Evolutionary conservation across 192 early-diverging fungal genomes (phyloP).

Genomic region (Rhizoclosmatium sp.): DNA sequence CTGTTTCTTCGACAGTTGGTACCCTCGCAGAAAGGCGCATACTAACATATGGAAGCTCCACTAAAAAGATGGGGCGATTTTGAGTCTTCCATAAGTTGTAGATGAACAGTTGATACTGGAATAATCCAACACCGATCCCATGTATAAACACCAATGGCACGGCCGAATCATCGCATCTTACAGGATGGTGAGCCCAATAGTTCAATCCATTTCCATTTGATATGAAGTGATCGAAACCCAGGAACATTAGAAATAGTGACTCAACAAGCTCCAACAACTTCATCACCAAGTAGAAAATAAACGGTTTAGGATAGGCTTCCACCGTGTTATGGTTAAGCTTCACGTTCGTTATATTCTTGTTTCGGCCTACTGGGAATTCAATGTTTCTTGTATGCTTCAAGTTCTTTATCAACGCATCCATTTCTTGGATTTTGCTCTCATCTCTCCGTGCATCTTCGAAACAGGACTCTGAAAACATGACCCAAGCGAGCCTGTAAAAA

Average conservation of each 20-base stretch:
- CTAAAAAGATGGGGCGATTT: constrained; percentile 21
- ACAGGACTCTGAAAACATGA: background rate
- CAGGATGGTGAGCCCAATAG: background rate
- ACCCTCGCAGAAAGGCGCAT: constrained; percentile 63
- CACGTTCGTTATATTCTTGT: background rate
- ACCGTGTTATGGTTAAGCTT: constrained; percentile 28
- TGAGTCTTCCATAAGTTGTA: background rate
- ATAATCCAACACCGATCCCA: constrained; percentile 30
- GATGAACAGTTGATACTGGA: constrained; percentile 21
- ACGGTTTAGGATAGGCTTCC: constrained; percentile 34
- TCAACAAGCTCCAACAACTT: background rate
- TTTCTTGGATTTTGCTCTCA: background rate
- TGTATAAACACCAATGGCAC: constrained; percentile 20
- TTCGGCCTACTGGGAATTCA: constrained; percentile 13
- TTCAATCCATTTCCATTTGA: background rate
- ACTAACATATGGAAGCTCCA: constrained; percentile 34
- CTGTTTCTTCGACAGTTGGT: constrained; percentile 60
- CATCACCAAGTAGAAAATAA: constrained; percentile 21
- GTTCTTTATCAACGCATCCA: constrained; percentile 7
- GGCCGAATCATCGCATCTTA: background rate
- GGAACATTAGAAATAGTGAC: background rate
- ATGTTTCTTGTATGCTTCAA: constrained; percentile 14
- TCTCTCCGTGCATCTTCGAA: background rate
- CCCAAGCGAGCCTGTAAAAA: constrained; percentile 29
- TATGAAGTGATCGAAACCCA: background rate